Conservation (phyloP, 805 yeast genomes). For the Wickerhamomyces chaumierensis region DNA sequence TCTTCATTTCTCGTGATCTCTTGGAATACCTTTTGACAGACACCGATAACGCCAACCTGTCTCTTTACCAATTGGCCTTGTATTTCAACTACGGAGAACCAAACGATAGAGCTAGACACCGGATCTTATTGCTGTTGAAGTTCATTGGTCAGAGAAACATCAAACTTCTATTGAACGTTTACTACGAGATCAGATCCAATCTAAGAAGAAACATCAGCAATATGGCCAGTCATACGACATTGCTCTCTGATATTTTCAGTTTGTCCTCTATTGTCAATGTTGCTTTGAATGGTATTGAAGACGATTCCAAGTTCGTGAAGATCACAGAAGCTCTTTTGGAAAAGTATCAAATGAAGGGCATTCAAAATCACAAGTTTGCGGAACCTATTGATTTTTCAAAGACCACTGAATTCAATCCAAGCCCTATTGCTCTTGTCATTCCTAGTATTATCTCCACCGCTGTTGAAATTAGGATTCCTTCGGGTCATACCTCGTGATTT, state of each 20-base stretch:
- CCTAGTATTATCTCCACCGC: background rate
- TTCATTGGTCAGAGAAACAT: constrained; percentile 23
- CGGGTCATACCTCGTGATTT: background rate
- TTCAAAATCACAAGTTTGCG: constrained; percentile 5
- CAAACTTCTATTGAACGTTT: constrained; percentile 21
- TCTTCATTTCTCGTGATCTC: constrained; percentile 26
- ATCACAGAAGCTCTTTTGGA: constrained; percentile 4
- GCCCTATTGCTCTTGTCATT: background rate
- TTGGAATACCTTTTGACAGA: constrained; percentile 23
- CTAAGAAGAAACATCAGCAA: constrained; percentile 17
- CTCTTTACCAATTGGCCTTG: constrained; percentile 24
- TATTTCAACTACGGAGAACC: constrained; percentile 22
- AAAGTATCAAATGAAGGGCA: constrained; percentile 6
- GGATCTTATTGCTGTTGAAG: constrained; percentile 22
- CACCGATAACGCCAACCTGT: constrained; percentile 19
- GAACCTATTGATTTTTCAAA: background rate
- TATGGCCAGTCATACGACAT: constrained; percentile 11
- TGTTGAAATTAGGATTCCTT: background rate
- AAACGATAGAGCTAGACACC: constrained; percentile 24
- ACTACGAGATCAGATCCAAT: constrained; percentile 19
- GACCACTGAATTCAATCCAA: background rate
- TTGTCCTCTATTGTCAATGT: constrained; percentile 22
- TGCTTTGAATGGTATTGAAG: constrained; percentile 13
- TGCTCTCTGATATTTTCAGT: constrained; percentile 20
- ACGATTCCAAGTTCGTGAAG: background rate